phyloP scores from a whole-genome alignment of 2,329 filamentous ascomycete genomes.

The Trichoderma simmonsii region DNA sequence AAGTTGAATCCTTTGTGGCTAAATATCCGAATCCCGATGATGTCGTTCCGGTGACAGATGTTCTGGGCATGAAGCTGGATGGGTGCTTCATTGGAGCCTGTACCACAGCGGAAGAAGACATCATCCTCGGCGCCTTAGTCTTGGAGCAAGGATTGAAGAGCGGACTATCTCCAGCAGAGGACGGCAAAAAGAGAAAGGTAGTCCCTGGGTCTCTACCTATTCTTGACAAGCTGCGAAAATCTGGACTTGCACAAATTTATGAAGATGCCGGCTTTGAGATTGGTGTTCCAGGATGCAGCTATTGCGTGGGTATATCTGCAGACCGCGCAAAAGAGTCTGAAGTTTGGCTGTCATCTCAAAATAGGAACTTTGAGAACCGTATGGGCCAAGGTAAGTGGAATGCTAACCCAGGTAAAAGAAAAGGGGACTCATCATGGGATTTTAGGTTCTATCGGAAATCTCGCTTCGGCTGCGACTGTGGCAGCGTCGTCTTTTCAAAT shows the following conservation, averaged over 20 bases:
- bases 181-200: conserved; percentile 36
- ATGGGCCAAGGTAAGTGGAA: conserved; percentile 33
- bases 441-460: conserved; percentile 35
- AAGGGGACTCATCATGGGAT: not conserved
- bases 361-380: conserved; percentile 43
- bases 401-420: fast-evolving
- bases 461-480: conserved; percentile 45
- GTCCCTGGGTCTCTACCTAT: conserved; percentile 39
- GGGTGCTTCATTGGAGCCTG: conserved; percentile 46
- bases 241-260: conserved; percentile 37
- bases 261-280: conserved; percentile 39
- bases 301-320: conserved; percentile 43
- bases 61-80: conserved; percentile 33
- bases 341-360: conserved; percentile 43
- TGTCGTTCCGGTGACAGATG: conserved; percentile 37
- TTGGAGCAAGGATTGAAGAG: conserved; percentile 36
- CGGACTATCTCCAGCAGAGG: conserved; percentile 28
- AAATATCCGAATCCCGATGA: conserved; percentile 41
- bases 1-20: conserved; percentile 38
- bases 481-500: conserved; percentile 46
- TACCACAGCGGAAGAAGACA: conserved; percentile 43
- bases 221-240: conserved; percentile 30
- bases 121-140: conserved; percentile 40
- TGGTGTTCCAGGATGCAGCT: conserved; percentile 41
- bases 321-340: conserved; percentile 39